phyloP scores from a whole-genome alignment of 495 filamentous ascomycete genomes.

The Trichoderma parareesei region DNA sequence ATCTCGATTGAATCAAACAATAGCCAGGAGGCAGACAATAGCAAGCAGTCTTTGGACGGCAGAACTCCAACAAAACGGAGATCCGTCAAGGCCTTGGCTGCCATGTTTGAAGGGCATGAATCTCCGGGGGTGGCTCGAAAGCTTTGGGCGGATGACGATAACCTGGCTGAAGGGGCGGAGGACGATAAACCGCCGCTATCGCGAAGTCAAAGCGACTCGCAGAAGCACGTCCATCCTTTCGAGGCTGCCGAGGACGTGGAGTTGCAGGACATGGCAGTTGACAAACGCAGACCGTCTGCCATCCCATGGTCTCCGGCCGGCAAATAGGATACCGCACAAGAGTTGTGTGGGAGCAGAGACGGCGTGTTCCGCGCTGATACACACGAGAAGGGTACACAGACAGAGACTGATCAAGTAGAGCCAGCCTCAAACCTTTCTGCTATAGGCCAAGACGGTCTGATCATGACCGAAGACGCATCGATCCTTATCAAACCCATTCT shows the following conservation, averaged over 20 bases:
- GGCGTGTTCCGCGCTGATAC: not conserved
- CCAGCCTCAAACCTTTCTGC: not conserved
- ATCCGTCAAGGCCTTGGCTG: constrained; percentile 36
- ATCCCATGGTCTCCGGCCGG: not conserved
- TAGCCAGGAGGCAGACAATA: not conserved
- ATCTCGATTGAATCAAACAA: not conserved
- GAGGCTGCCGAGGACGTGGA: not conserved
- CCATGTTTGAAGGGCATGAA: constrained; percentile 27
- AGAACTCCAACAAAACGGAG: not conserved
- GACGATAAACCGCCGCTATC: not conserved
- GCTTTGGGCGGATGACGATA: not conserved
- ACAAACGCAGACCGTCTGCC: not conserved
- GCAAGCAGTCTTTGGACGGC: not conserved
- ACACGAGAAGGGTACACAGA: not conserved
- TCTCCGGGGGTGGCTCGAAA: not conserved
- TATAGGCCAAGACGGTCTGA: too few relatives aligned
- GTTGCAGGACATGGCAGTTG: not conserved
- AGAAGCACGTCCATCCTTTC: not conserved
- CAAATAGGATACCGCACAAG: not conserved
- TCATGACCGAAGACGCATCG: not conserved
- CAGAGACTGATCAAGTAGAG: not conserved
- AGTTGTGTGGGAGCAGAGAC: not conserved
- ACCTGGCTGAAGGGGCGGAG: not conserved
- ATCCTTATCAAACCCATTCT: too few relatives aligned
- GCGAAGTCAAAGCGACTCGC: not conserved